A percentile compares a stretch with the other conserved stretches of the same genome.
Evolutionary conservation across 768 basidiomycete genomes (phyloP).

Genomic region (Rhizopogon vinicolor): DNA sequence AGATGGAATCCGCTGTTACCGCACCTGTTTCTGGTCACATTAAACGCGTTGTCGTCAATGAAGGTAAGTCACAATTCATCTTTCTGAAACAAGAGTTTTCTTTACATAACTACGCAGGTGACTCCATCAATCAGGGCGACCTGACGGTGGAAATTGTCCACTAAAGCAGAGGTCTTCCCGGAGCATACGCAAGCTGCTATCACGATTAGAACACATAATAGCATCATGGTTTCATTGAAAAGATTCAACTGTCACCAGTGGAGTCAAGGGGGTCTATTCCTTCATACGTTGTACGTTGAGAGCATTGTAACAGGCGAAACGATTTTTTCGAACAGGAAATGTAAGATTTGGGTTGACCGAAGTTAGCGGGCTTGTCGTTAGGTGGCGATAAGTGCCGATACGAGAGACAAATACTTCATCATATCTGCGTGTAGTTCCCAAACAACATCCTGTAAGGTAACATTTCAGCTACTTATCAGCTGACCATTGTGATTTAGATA

Average conservation of each 20-base stretch:
- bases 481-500: slow-evolving; percentile 2
- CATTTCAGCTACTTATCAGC: slow-evolving; percentile 1
- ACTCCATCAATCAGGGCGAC: slow-evolving; percentile 94
- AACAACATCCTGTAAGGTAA: slow-evolving; percentile 44
- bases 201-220: slow-evolving; percentile 12
- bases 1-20: slow-evolving; percentile 98
- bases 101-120: slow-evolving; percentile 43
- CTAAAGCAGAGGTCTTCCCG: slow-evolving; percentile 24
- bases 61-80: slow-evolving; percentile 46
- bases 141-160: slow-evolving; percentile 85
- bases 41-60: slow-evolving; percentile 87
- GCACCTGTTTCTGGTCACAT: slow-evolving; percentile 96
- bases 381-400: slow-evolving; percentile 20
- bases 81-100: background rate
- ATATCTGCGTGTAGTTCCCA: slow-evolving; percentile 48
- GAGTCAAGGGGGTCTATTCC: background rate
- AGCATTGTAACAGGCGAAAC: background rate
- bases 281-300: background rate
- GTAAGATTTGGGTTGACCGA: background rate
- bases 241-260: slow-evolving; percentile 3
- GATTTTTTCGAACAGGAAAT: background rate
- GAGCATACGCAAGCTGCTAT: slow-evolving; percentile 8
- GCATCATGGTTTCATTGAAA: slow-evolving; percentile 12
- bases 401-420: slow-evolving; percentile 27
- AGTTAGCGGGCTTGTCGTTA: slow-evolving; percentile 1